Evolutionary conservation across 257 asterid species (phyloP).

Genomic region (Avicennia marina): DNA sequence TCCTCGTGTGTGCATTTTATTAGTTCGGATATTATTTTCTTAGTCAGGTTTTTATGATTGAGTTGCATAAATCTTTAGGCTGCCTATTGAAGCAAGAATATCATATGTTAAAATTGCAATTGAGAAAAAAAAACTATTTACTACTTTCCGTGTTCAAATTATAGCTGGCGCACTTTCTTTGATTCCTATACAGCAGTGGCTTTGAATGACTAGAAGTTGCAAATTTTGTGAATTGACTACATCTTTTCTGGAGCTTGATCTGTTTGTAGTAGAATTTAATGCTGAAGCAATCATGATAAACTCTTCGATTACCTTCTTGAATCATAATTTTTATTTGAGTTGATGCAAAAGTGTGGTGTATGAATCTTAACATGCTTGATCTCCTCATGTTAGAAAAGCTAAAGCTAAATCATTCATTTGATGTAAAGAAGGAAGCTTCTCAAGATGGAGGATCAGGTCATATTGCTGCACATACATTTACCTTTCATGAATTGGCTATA

Average conservation of each 20-base stretch:
- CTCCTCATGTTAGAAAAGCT: conserved; percentile 37
- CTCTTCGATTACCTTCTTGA: neutral
- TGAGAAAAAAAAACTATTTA: neutral
- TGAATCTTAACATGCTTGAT: conserved; percentile 6
- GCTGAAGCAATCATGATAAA: neutral
- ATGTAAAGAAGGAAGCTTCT: conserved; percentile 51
- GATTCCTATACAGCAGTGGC: neutral
- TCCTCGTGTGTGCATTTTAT: neutral
- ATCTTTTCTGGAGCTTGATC: neutral
- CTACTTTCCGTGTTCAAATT: neutral
- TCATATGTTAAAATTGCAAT: neutral
- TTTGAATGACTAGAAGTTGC: neutral
- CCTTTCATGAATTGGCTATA: conserved; percentile 84
- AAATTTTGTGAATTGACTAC: neutral
- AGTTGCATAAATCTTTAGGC: neutral
- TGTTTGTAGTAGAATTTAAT: neutral
- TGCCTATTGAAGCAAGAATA: neutral
- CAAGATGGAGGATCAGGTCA: conserved; percentile 67
- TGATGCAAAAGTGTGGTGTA: neutral
- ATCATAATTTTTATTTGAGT: neutral
- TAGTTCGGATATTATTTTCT: neutral
- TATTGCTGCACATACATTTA: conserved; percentile 84
- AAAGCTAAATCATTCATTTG: conserved; percentile 45
- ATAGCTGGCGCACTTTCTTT: neutral
- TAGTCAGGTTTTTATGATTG: neutral